These are phyloP conservation scores for Alternaria sp. DNA, from an alignment of 2,329 filamentous ascomycete genomes.

Conservation along the genomic window DNA sequence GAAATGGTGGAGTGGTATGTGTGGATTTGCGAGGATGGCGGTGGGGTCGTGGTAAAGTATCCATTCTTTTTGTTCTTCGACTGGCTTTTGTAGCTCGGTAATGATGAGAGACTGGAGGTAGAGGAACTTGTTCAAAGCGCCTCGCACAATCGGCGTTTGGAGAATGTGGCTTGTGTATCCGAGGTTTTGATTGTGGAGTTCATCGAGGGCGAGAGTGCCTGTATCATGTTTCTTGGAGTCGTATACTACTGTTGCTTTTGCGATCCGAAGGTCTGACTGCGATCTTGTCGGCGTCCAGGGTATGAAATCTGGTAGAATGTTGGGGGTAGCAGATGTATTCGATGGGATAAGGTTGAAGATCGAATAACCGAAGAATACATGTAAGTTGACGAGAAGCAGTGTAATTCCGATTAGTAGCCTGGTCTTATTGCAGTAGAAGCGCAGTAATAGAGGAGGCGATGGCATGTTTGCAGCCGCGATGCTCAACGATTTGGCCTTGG, in stretches of 20 bases:
- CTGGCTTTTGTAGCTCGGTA: slow-evolving; percentile 23
- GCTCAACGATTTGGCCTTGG: too few relatives aligned
- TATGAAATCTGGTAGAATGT: not conserved
- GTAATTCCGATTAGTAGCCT: not conserved
- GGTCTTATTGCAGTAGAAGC: not conserved
- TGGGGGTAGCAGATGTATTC: not conserved
- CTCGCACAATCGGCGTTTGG: slow-evolving; percentile 38
- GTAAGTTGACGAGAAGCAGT: not conserved
- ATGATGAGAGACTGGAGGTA: slow-evolving; percentile 35
- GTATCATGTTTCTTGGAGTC: not conserved
- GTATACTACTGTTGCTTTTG: not conserved
- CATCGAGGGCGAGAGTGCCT: not conserved
- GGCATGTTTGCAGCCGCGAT: not conserved
- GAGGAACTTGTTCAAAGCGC: slow-evolving; percentile 46
- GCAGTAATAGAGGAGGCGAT: not conserved
- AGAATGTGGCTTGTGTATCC: slow-evolving; percentile 48
- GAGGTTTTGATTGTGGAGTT: not conserved
- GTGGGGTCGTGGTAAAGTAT: slow-evolving; percentile 23
- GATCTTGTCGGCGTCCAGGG: not conserved
- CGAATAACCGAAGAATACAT: not conserved
- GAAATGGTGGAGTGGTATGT: slow-evolving; percentile 39
- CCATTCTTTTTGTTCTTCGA: slow-evolving; percentile 32
- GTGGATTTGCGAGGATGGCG: slow-evolving; percentile 39
- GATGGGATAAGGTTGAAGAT: not conserved
- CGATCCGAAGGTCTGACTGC: not conserved